phyloP scores from a whole-genome alignment of 495 filamentous ascomycete genomes.

The Cercophora sp. region DNA sequence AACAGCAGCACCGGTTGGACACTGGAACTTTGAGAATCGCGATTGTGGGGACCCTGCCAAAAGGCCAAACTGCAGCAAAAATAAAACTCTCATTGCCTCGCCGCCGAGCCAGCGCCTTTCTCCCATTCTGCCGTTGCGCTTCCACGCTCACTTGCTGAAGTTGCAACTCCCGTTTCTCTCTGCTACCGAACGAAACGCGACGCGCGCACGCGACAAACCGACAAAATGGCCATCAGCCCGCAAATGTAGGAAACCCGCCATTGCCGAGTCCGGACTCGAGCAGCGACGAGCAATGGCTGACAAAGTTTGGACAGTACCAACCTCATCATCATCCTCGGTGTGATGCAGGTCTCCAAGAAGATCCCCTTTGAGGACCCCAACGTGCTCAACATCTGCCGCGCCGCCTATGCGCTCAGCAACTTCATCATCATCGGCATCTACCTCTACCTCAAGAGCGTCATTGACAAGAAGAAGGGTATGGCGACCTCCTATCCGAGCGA shows the following conservation, averaged over 20 bases:
- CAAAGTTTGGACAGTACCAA: slow-evolving; percentile 64
- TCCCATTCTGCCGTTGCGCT: not conserved
- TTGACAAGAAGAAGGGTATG: slow-evolving; percentile 94
- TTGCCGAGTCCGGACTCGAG: not conserved
- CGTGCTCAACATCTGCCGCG: slow-evolving; percentile 79
- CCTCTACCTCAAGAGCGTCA: slow-evolving; percentile 72
- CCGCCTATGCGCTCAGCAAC: slow-evolving; percentile 80
- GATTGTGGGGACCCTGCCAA: not conserved
- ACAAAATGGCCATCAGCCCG: slow-evolving; percentile 49
- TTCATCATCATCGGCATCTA: slow-evolving; percentile 80
- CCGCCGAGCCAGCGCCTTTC: not conserved
- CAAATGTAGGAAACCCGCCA: slow-evolving; percentile 42
- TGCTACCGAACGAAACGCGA: not conserved
- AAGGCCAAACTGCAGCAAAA: slow-evolving; percentile 1
- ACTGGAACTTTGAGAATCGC: slow-evolving; percentile 2
- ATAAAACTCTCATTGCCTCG: not conserved
- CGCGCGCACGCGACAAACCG: not conserved
- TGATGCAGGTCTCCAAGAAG: slow-evolving; percentile 97
- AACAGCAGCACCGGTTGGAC: slow-evolving; percentile 5
- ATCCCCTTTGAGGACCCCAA: slow-evolving; percentile 90
- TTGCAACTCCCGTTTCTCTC: not conserved
- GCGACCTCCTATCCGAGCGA: too few species aligned
- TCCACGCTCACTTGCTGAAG: not conserved
- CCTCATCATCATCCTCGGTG: slow-evolving; percentile 87
- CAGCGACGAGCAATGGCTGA: slow-evolving; percentile 12